phyloP scores from a whole-genome alignment of 164 flowering plant species.

The Vitis vinifera region DNA sequence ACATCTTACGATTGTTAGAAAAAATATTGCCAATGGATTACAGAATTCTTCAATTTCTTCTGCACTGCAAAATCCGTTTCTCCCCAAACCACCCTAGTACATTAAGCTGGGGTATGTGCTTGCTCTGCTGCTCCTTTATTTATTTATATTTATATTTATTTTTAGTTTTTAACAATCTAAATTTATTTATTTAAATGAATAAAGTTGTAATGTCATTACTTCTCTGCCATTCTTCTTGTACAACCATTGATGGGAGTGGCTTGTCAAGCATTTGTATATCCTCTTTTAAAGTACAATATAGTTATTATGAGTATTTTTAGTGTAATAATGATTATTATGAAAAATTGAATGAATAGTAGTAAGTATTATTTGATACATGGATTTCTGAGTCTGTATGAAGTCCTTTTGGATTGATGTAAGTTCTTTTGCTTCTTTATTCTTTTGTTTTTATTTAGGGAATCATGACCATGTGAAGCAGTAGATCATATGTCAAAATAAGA shows the following conservation, averaged over 20 bases:
- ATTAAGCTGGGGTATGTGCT: neutral
- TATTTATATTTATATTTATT: too few relatives aligned
- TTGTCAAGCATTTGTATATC: too few relatives aligned
- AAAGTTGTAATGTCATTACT: too few relatives aligned
- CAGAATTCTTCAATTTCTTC: slow-evolving; percentile 28
- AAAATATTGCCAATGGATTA: slow-evolving; percentile 22
- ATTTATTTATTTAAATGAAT: too few relatives aligned
- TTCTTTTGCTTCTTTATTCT: neutral
- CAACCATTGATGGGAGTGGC: too few relatives aligned
- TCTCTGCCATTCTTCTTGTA: too few relatives aligned
- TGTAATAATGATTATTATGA: neutral
- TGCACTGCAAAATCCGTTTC: slow-evolving; percentile 5
- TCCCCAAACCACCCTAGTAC: neutral
- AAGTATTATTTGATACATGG: neutral
- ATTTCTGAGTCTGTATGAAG: neutral
- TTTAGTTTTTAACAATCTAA: too few relatives aligned
- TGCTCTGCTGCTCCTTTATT: too few relatives aligned
- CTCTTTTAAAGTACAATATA: too few relatives aligned
- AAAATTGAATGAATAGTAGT: neutral
- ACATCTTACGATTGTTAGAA: slow-evolving; percentile 35
- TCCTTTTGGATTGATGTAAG: slow-evolving; percentile 4
- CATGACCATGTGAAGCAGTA: too few relatives aligned
- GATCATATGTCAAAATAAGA: too few relatives aligned
- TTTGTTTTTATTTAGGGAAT: too few relatives aligned
- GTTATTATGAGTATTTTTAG: neutral